A percentile compares a stretch with the other conserved stretches of the same genome.
Evolutionary conservation across 2,329 filamentous ascomycete species (phyloP).

Genomic region (Emericellopsis atlantica): DNA sequence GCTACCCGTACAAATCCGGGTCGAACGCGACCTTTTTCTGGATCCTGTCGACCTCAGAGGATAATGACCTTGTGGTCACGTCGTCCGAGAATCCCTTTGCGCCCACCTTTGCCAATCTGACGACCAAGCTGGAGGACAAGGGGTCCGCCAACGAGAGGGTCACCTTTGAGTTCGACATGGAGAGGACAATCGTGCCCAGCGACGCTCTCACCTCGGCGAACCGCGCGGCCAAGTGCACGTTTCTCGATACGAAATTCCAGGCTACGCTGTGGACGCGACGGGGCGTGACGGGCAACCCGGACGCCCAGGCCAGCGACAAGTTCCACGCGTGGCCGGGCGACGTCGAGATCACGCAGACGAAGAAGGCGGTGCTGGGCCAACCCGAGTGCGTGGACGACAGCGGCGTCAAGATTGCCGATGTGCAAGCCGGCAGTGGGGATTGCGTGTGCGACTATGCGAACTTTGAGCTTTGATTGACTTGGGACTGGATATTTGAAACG

Average conservation of each 20-base stretch:
- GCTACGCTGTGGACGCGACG: conserved; percentile 47
- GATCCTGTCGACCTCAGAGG: conserved; percentile 33
- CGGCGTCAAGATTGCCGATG: conserved; percentile 21
- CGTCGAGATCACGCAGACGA: conserved; percentile 39
- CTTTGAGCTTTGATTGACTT: conserved; percentile 9
- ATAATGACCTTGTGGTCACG: conserved; percentile 12
- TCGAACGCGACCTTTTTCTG: conserved; percentile 45
- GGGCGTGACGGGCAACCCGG: conserved; percentile 6
- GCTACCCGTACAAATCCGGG: conserved; percentile 38
- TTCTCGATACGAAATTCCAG: conserved; percentile 39
- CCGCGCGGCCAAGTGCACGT: conserved; percentile 41
- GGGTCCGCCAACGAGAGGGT: conserved; percentile 40
- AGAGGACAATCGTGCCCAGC: conserved; percentile 38
- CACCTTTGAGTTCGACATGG: conserved; percentile 39
- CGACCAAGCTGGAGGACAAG: conserved; percentile 33
- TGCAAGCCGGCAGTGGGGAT: conserved; percentile 19
- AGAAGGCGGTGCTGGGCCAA: conserved; percentile 22
- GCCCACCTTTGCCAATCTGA: conserved; percentile 39
- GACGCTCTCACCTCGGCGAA: conserved; percentile 26
- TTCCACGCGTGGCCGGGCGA: conserved; percentile 43
- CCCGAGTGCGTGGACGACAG: conserved; percentile 38
- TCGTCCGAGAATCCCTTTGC: conserved; percentile 41
- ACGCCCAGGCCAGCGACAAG: conserved; percentile 2
- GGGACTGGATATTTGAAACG: background rate
- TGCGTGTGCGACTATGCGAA: conserved; percentile 27